Conservation (phyloP, 1,139 yeast species). For the Blastobotrys persicus region DNA sequence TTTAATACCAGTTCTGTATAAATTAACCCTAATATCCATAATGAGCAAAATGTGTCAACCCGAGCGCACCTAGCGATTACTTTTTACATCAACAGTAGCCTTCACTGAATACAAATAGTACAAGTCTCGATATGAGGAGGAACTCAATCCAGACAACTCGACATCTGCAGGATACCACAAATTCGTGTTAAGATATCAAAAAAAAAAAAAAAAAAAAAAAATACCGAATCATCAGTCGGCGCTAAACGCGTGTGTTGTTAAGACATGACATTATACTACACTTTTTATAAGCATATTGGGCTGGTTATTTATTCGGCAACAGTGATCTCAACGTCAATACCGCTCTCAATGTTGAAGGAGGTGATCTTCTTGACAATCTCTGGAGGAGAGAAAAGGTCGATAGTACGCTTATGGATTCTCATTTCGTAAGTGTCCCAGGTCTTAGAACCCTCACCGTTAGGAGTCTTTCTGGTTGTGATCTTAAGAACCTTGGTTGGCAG, state of each 20-base stretch:
- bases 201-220: too few species aligned
- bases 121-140: not conserved
- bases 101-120: too few species aligned
- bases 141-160: not conserved
- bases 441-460: constrained; percentile 99
- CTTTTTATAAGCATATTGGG: constrained; percentile 6
- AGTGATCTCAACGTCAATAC: constrained; percentile 46
- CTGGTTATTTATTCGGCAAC: constrained; percentile 38
- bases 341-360: constrained; percentile 70
- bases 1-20: too few species aligned
- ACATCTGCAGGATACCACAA: too few species aligned
- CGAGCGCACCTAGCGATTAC: too few species aligned
- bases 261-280: constrained; percentile 14
- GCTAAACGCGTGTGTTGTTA: not conserved
- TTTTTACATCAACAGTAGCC: too few species aligned
- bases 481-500: constrained; percentile 98
- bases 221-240: not conserved
- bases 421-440: constrained; percentile 99
- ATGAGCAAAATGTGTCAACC: too few species aligned
- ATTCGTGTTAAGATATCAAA: too few species aligned
- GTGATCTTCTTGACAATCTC: constrained; percentile 93
- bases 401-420: constrained; percentile 99
- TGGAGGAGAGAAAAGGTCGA: constrained; percentile 98
- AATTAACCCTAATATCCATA: too few species aligned
- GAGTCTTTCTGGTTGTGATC: constrained; percentile 99